phyloP scores from a whole-genome alignment of 352 stramenopile genomes.

The Globisporangium echinulatum region DNA sequence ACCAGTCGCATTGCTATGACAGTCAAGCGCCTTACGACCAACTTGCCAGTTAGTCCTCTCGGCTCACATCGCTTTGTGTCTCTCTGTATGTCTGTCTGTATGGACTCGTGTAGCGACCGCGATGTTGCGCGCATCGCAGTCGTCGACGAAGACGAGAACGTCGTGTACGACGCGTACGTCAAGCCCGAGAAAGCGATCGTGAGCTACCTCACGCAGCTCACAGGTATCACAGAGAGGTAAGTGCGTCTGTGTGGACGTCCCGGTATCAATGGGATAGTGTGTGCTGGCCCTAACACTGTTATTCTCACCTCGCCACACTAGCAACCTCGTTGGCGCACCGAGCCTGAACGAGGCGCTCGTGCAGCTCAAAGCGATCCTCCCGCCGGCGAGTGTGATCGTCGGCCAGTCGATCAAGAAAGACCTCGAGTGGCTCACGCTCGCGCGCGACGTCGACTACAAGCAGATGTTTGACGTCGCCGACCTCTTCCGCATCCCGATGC shows the following conservation, averaged over 20 bases:
- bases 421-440: slow-evolving; percentile 84
- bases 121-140: slow-evolving; percentile 88
- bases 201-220: slow-evolving; percentile 90
- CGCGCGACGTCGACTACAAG: slow-evolving; percentile 82
- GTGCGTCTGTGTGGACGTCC: not conserved
- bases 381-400: slow-evolving; percentile 83
- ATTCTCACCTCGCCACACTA: slow-evolving; percentile 5
- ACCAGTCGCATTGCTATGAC: not conserved
- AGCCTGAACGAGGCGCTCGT: slow-evolving; percentile 69
- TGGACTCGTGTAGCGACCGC: slow-evolving; percentile 53
- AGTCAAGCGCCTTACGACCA: not conserved
- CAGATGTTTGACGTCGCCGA: slow-evolving; percentile 80
- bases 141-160: slow-evolving; percentile 82
- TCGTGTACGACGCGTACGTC: slow-evolving; percentile 85
- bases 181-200: slow-evolving; percentile 81
- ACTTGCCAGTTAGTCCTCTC: not conserved
- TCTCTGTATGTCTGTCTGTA: not conserved
- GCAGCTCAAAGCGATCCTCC: slow-evolving; percentile 69
- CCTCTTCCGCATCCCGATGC: slow-evolving; percentile 78
- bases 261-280: no score
- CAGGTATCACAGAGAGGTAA: slow-evolving; percentile 75
- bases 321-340: slow-evolving; percentile 56
- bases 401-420: slow-evolving; percentile 92
- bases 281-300: not conserved
- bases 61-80: not conserved